Evolutionary conservation across 2,329 filamentous ascomycete genomes (phyloP).

Genomic region (Ophiocordyceps camponoti-saundersi): DNA sequence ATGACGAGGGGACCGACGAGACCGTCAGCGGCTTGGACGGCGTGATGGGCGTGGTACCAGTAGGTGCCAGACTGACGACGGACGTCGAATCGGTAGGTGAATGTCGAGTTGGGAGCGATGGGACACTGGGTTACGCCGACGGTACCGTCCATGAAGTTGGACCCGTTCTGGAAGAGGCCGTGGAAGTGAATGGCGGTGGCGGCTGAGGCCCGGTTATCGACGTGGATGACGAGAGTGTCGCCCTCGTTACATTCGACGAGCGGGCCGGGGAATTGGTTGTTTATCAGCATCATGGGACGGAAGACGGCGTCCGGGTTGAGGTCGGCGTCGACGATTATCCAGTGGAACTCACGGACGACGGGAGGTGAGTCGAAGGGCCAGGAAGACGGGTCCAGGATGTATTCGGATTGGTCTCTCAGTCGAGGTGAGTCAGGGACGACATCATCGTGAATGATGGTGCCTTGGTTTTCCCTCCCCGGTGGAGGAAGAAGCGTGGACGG

Average conservation of each 20-base stretch:
- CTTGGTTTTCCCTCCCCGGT: background rate
- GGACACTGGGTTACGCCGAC: conserved; percentile 50
- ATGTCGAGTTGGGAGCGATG: conserved; percentile 43
- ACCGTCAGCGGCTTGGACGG: conserved; percentile 50
- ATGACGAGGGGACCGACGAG: conserved; percentile 50
- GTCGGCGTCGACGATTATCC: conserved; percentile 39
- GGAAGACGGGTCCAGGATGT: conserved; percentile 30
- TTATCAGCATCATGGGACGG: conserved; percentile 49
- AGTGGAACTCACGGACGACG: conserved; percentile 38
- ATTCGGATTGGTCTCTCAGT: conserved; percentile 25
- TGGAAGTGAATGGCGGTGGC: conserved; percentile 60
- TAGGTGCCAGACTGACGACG: conserved; percentile 29
- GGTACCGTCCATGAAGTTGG: conserved; percentile 58
- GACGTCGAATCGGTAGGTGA: conserved; percentile 54
- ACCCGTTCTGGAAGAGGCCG: conserved; percentile 61
- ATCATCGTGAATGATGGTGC: conserved; percentile 9
- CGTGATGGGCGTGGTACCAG: conserved; percentile 50
- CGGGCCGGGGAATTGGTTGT: conserved; percentile 59
- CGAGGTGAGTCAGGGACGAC: conserved; percentile 6
- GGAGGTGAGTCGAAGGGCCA: conserved; percentile 38
- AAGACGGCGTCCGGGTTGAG: conserved; percentile 44
- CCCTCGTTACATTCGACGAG: conserved; percentile 57
- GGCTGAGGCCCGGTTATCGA: conserved; percentile 50
- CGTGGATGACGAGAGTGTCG: conserved; percentile 51
- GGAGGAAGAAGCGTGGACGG: background rate